A percentile compares a stretch with the other conserved stretches of the same genome.
These are phyloP conservation scores for Triticum turgidum DNA, from an alignment of 176 grass and related monocot species.

Conservation along the genomic window DNA sequence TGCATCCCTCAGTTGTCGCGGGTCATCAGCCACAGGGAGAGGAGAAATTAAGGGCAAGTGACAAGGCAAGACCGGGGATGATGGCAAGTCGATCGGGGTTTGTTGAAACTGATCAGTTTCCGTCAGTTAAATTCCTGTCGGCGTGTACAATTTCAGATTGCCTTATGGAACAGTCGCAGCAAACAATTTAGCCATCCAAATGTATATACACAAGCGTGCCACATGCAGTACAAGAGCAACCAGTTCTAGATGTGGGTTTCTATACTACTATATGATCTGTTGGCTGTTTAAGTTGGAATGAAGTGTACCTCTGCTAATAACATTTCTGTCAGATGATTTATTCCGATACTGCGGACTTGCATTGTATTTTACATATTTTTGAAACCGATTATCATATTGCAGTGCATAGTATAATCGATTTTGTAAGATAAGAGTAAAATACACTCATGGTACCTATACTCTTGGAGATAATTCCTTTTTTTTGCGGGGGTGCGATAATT, in stretches of 20 bases:
- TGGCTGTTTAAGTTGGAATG: not conserved
- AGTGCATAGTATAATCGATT: not conserved
- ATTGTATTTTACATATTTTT: not conserved
- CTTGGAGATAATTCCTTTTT: too few species aligned
- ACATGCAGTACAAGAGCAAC: not conserved
- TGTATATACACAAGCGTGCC: constrained; percentile 1
- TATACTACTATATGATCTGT: not conserved
- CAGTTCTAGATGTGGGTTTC: not conserved
- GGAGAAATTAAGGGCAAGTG: constrained; percentile 17
- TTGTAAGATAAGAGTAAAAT: too few species aligned
- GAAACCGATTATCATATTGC: not conserved
- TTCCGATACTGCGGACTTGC: not conserved
- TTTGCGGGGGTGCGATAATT: too few species aligned
- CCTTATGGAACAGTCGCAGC: not conserved
- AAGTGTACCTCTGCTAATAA: not conserved
- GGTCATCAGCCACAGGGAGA: constrained; percentile 25
- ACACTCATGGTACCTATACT: too few species aligned
- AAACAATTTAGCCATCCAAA: not conserved
- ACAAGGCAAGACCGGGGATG: not conserved
- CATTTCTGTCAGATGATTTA: not conserved
- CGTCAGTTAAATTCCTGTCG: not conserved
- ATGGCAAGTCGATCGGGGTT: not conserved
- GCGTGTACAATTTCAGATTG: not conserved
- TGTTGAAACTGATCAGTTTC: not conserved
- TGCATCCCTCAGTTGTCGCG: constrained; percentile 26